A percentile compares a stretch with the other conserved stretches of the same genome.
These are phyloP conservation scores for Dacryopinax primogenitus DNA, from an alignment of 768 basidiomycete genomes.

Conservation along the genomic window DNA sequence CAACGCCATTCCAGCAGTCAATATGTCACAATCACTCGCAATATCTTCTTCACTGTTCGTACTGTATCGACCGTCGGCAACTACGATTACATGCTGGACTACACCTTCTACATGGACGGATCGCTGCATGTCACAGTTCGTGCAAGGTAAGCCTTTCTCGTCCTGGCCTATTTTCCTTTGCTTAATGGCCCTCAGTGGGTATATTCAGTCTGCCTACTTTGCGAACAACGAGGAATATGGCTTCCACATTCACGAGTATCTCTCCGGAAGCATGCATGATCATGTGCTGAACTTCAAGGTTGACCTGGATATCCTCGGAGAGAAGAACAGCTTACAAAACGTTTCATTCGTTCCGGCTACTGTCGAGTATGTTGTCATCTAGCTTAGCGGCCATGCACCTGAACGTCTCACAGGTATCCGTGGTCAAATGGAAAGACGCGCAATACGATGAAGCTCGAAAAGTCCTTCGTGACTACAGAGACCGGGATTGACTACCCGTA, in stretches of 20 bases:
- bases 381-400: neutral
- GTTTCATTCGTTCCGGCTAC: constrained; percentile 17
- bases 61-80: constrained; percentile 19
- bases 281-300: constrained; percentile 19
- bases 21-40: constrained; percentile 21
- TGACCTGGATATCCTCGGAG: constrained; percentile 20
- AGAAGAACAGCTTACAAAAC: constrained; percentile 19
- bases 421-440: constrained; percentile 19
- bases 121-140: constrained; percentile 15
- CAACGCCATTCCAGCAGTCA: constrained; percentile 20
- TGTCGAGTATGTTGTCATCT: neutral
- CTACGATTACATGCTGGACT: constrained; percentile 18
- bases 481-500: constrained; percentile 22
- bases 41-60: constrained; percentile 17
- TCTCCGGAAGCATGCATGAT: constrained; percentile 20
- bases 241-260: constrained; percentile 21
- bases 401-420: constrained; percentile 10
- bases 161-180: neutral
- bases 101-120: constrained; percentile 18
- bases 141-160: constrained; percentile 9
- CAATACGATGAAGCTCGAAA: constrained; percentile 21
- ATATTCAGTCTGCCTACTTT: constrained; percentile 15
- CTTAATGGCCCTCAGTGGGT: neutral
- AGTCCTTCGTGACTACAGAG: constrained; percentile 16
- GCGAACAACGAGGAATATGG: constrained; percentile 20